These are phyloP conservation scores for Eutypella sp. DNA, from an alignment of 2,329 filamentous ascomycete species.

Conservation along the genomic window DNA sequence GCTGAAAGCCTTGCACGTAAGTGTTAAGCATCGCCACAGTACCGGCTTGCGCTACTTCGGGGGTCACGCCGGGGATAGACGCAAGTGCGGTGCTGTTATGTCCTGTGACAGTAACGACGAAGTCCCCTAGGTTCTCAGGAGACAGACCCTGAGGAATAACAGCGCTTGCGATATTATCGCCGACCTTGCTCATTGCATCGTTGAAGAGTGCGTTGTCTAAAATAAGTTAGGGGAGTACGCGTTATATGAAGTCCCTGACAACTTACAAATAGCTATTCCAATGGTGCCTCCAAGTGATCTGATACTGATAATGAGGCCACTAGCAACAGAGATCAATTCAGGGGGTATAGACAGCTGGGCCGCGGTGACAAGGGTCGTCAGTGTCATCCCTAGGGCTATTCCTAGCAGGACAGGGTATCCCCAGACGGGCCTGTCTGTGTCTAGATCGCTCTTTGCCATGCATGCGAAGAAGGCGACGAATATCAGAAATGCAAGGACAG, in stretches of 20 bases:
- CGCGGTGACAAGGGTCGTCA: constrained; percentile 30
- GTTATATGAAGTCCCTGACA: background rate
- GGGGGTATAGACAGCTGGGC: constrained; percentile 34
- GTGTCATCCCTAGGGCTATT: constrained; percentile 28
- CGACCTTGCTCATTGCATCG: constrained; percentile 21
- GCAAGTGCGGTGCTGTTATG: constrained; percentile 22
- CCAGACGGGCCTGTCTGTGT: constrained; percentile 25
- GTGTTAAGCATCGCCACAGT: constrained; percentile 20
- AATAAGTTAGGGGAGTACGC: background rate
- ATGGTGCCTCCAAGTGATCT: constrained; percentile 42
- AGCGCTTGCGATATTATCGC: constrained; percentile 27
- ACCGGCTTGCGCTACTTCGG: constrained; percentile 23
- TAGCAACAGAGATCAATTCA: constrained; percentile 28
- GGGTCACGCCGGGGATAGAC: constrained; percentile 23
- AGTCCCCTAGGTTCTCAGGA: constrained; percentile 12
- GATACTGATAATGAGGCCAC: constrained; percentile 30
- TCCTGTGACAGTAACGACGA: constrained; percentile 22
- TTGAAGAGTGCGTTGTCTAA: constrained; percentile 21
- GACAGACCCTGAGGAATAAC: constrained; percentile 26
- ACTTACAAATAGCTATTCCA: constrained; percentile 38
- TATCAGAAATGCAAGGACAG: constrained; percentile 20
- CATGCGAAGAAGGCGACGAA: constrained; percentile 29
- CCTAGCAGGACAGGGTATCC: constrained; percentile 33
- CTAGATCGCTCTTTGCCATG: constrained; percentile 29
- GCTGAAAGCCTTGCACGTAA: constrained; percentile 24